These are phyloP conservation scores for Sordariomycetes sp. DNA, from an alignment of 2,329 filamentous ascomycete genomes.

Conservation along the genomic window DNA sequence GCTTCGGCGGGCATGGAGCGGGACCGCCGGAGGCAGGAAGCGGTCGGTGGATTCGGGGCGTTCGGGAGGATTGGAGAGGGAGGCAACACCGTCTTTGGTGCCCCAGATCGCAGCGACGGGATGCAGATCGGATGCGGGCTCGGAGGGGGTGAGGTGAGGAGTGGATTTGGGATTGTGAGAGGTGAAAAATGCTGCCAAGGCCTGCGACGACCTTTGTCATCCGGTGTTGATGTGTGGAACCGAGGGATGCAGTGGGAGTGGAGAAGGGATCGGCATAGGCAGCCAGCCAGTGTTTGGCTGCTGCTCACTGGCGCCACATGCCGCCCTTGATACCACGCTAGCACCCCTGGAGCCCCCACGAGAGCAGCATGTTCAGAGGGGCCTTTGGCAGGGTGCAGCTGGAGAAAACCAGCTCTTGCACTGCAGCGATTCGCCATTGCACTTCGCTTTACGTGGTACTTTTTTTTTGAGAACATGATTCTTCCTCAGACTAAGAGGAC, in stretches of 20 bases:
- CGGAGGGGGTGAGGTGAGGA: background rate
- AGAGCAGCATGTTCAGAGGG: background rate
- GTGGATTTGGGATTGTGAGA: background rate
- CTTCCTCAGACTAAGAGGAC: too few species aligned
- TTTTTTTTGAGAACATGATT: too few species aligned
- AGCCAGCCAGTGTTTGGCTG: background rate
- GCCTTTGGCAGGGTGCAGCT: too few species aligned
- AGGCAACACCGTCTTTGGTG: slow-evolving; percentile 1
- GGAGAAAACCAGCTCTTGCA: too few species aligned
- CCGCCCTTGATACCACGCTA: background rate
- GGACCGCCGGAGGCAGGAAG: background rate
- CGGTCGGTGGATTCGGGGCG: background rate
- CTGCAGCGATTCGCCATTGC: too few species aligned
- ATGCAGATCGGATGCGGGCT: background rate
- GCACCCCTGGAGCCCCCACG: background rate
- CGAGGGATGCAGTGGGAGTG: background rate
- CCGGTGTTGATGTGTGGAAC: background rate
- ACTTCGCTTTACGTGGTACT: too few species aligned
- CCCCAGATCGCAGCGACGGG: slow-evolving; percentile 1
- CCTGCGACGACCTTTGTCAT: slow-evolving; percentile 3
- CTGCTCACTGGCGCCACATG: background rate
- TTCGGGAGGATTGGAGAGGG: background rate
- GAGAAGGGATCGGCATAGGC: background rate
- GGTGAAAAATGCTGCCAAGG: slow-evolving; percentile 4
- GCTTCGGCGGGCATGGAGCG: background rate